Conservation (phyloP, 495 filamentous ascomycete genomes). For the Parathielavia appendiculata region DNA sequence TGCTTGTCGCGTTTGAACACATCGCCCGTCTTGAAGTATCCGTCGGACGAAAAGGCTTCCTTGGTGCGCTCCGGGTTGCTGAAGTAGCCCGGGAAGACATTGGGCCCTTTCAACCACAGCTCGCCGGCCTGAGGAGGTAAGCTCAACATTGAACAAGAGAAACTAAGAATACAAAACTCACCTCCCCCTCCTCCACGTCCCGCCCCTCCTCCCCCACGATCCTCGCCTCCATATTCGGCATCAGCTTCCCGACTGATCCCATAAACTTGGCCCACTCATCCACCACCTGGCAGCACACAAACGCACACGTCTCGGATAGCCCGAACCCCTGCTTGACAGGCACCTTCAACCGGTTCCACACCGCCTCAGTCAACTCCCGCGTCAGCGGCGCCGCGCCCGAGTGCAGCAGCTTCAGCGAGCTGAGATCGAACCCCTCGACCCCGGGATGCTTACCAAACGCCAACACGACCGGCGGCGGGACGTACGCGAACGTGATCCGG, state of each 20-base stretch:
- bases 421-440: constrained; percentile 74
- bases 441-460: constrained; percentile 72
- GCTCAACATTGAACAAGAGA: not conserved
- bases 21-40: constrained; percentile 84
- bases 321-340: constrained; percentile 62
- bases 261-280: constrained; percentile 71
- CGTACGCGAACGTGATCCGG: constrained; percentile 70
- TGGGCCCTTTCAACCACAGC: constrained; percentile 72
- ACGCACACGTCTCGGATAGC: constrained; percentile 50
- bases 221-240: constrained; percentile 80
- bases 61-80: constrained; percentile 62
- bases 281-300: constrained; percentile 58
- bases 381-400: constrained; percentile 87
- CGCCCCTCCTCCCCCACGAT: constrained; percentile 61
- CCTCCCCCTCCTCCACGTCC: constrained; percentile 52
- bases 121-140: constrained; percentile 51
- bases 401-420: constrained; percentile 74
- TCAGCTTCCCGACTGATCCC: constrained; percentile 73
- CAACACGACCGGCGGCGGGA: constrained; percentile 82
- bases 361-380: constrained; percentile 69
- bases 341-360: constrained; percentile 68
- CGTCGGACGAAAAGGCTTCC: constrained; percentile 62
- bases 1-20: constrained; percentile 54
- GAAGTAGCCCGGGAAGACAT: constrained; percentile 72
- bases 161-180: not conserved